Conservation (phyloP, 2,329 filamentous ascomycete genomes). For the Myotisia sp. region DNA sequence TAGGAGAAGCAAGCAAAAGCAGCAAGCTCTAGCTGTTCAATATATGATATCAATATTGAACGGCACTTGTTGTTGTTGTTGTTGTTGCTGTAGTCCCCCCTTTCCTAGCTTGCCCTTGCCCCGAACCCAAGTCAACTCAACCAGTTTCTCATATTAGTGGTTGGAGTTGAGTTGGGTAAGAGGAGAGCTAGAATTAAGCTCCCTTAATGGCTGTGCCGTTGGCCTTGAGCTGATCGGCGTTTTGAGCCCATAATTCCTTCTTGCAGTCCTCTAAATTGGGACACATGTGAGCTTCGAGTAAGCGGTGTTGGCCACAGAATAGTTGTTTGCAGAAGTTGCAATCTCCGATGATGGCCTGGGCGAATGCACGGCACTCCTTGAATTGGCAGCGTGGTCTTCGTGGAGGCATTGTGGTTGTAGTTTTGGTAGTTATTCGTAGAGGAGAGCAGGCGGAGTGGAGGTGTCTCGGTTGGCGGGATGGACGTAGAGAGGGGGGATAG, state of each 20-base stretch:
- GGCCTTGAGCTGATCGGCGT: conserved; percentile 78
- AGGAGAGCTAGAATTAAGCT: conserved; percentile 54
- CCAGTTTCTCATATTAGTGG: too few species aligned
- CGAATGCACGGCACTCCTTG: conserved; percentile 75
- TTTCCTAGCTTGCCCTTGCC: too few species aligned
- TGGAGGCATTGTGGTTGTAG: conserved; percentile 23
- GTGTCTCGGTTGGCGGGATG: background rate
- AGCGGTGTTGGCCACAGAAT: conserved; percentile 87
- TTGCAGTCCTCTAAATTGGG: conserved; percentile 90
- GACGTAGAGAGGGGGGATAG: background rate
- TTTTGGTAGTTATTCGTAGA: background rate
- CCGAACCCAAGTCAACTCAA: too few species aligned
- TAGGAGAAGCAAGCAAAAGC: too few species aligned
- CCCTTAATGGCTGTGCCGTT: conserved; percentile 91
- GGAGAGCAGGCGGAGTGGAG: background rate
- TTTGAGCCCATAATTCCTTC: conserved; percentile 89
- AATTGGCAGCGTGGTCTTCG: conserved; percentile 63
- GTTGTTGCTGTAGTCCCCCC: too few species aligned
- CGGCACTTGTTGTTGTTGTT: too few species aligned
- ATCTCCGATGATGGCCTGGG: conserved; percentile 89
- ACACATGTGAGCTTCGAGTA: conserved; percentile 91
- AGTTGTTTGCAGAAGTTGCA: conserved; percentile 89
- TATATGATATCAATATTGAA: too few species aligned
- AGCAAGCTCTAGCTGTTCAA: too few species aligned
- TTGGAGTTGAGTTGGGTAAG: too few species aligned